Evolutionary conservation across 225 moss, liverwort and hornwort species (phyloP), one percentile per base, ranked within the genome.

Genomic region (Pseudisothecium myosuroides): DNA sequence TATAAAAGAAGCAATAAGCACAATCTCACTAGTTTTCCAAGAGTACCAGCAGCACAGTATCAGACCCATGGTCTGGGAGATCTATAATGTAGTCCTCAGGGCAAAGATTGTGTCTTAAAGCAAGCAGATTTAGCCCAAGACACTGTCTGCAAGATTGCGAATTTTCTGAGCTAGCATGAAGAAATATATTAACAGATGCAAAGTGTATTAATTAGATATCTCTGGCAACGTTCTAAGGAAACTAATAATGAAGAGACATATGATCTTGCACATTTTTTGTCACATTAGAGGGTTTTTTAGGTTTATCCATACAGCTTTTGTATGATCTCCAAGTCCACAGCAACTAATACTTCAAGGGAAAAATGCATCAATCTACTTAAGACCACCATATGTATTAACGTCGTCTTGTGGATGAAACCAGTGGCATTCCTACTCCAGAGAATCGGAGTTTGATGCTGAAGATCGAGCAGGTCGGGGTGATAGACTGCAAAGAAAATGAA

Each of bases 391-490:
- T n/a, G 24, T 81, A 54, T 54, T 55, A 26, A 39, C 65, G 39
- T 39, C 39, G 78, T 50, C 56, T 67, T 86, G 83, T 21, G 39
- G 41, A 84, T 83, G 76, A 85, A 52, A 66, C 73, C 73, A 83
- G 47, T 63, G 84, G 69, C 71, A 75, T 43, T 88, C 49, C 81
- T 92, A 92, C 41, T 90, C 89, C 50, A 76, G 71, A 83, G 94
- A 94, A 81, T 83, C 90, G 76, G 94, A 94, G 76, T 91, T 90
- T 56, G 94, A 92, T 90, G 90, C 87, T 56, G 91, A 92, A 45
- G 92, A 92, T 78, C 88, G 90, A 83, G 87, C 91, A 85, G 85
- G 77, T 76, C 90, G 88, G 80, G 91, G 92, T 75, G 94, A 94
- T 77, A 90, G 34, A 88, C 94, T 94, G 94, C 92, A 90, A 63